Evolutionary conservation across 73 alveolate species (phyloP), one percentile per base, ranked within the genome.

Genomic region (Loxodes magnus): DNA sequence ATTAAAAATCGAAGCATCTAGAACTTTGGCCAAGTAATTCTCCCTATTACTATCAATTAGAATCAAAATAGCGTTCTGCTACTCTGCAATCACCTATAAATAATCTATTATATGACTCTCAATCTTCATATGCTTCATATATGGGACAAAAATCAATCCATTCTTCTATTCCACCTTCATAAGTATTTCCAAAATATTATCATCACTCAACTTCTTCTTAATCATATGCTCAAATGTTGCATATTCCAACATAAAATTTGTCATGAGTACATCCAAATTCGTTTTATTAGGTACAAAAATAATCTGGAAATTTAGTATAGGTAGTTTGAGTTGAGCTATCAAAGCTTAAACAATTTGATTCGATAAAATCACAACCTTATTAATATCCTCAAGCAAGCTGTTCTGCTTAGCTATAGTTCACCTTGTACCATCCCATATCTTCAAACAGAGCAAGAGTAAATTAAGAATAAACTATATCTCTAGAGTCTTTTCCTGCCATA

Each of bases 371-470:
- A 19, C 59, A 46, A 9, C 59, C 59, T 46, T 10, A n/a, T 1
- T 46, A 41, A 1, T 16, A 16, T 1, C 59, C 59, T 41, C 59
- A 46, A 7, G 17, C 15, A 7, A 46, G n/a, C 14, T 9, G n/a
- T n/a, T 16, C 15, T 5, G 53, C 7, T 25, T 46, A 46, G 6
- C 10, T 17, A 25, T 46, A 46, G 27, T 46, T 24, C 0, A 2
- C 59, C 17, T 24, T 37, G 27, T 46, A 46, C 34, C 59, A 46
- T 22, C 59, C 59, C 7, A 41, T 25, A 24, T 46, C 59, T 2
- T 46, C 50, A 46, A 46, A 46, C 39, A 46, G 1, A 10, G 52
- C 39, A n/a, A 46, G 26, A 10, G 52, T n/a, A 10, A 46, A 25
- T 7, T 46, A 16, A 7, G 59, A 46, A 46, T 21, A 46, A n/a